Evolutionary conservation across 148 eudicot species (phyloP).

Genomic region (Limonium bicolor): DNA sequence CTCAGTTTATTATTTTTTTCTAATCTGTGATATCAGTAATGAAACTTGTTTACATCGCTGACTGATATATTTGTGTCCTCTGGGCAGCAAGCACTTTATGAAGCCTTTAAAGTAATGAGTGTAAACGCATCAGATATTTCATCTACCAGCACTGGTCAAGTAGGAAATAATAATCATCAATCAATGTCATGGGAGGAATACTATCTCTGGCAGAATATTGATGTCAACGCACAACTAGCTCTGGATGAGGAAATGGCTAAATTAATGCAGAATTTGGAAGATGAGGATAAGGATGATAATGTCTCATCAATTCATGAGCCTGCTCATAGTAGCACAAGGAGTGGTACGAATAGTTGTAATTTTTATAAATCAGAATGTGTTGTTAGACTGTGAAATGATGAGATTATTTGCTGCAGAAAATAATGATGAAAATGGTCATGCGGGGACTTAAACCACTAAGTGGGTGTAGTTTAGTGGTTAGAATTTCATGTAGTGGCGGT

Average conservation of each 20-base stretch:
- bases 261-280: slow-evolving; percentile 49
- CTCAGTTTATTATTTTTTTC: background rate
- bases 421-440: background rate
- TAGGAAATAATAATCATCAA: too few relatives aligned
- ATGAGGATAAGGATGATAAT: slow-evolving; percentile 33
- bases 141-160: slow-evolving; percentile 21
- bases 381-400: too few relatives aligned
- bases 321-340: slow-evolving; percentile 15
- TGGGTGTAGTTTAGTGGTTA: background rate
- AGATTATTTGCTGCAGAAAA: slow-evolving; percentile 17
- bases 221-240: slow-evolving; percentile 25
- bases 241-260: slow-evolving; percentile 76
- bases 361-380: too few relatives aligned
- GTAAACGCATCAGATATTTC: slow-evolving; percentile 11
- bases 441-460: too few relatives aligned
- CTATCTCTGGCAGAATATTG: slow-evolving; percentile 22
- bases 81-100: slow-evolving; percentile 45
- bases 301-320: slow-evolving; percentile 23
- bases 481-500: background rate
- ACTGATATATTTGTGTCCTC: background rate
- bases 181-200: slow-evolving; percentile 30
- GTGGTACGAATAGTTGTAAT: too few relatives aligned
- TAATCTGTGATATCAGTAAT: too few relatives aligned
- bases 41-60: too few relatives aligned
- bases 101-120: slow-evolving; percentile 25